Conservation (phyloP, 2,329 filamentous ascomycete genomes). For the Monosporascus sp. region DNA sequence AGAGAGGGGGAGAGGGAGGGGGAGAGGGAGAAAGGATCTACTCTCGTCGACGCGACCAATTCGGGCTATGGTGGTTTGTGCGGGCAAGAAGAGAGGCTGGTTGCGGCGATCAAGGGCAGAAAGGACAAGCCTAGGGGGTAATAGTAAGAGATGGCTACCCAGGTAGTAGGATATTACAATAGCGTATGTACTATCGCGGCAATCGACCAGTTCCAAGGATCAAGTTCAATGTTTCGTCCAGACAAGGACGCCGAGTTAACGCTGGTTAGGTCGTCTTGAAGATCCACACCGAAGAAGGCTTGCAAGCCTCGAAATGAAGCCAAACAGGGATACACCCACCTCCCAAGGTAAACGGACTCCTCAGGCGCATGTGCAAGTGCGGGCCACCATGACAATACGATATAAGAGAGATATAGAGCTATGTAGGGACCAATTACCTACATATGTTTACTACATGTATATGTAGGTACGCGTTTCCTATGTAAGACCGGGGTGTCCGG, state of each 20-base stretch:
- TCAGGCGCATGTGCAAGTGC: not conserved
- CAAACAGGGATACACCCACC: not conserved
- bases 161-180: not conserved
- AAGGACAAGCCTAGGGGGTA: not conserved
- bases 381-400: no score
- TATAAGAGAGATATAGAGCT: not conserved
- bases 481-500: not conserved
- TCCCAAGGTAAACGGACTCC: not conserved
- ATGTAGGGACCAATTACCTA: not conserved
- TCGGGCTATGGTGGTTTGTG: not conserved
- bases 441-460: not conserved
- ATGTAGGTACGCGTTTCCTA: not conserved
- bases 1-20: conserved; percentile 7
- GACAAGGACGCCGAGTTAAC: not conserved
- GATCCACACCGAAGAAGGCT: not conserved
- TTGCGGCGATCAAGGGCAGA: not conserved
- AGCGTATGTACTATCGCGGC: not conserved
- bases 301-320: not conserved
- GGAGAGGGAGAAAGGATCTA: not conserved
- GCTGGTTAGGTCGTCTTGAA: not conserved
- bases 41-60: no score
- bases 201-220: not conserved
- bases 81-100: not conserved
- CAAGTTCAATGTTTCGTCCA: not conserved
- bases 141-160: not conserved